These are phyloP conservation scores for Cucurbitaria berberidis DNA, from an alignment of 2,329 filamentous ascomycete genomes.

Conservation along the genomic window DNA sequence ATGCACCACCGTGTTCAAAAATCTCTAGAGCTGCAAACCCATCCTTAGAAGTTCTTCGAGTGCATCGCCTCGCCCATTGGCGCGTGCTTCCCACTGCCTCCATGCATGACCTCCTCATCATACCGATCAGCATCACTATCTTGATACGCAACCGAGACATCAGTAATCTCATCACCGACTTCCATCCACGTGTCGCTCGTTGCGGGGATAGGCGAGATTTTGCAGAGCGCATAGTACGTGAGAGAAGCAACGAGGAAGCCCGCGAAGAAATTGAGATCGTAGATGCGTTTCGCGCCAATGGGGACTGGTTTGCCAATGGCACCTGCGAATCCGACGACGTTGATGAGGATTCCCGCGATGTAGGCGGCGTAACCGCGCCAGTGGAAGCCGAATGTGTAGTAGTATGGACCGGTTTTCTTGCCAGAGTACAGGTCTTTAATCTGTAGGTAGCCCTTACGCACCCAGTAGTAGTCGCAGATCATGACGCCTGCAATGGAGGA, in stretches of 20 bases:
- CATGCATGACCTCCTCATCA: constrained; percentile 37
- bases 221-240: constrained; percentile 75
- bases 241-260: constrained; percentile 74
- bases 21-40: background rate
- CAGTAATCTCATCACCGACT: constrained; percentile 58
- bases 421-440: constrained; percentile 80
- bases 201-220: constrained; percentile 73
- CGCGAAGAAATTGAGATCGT: constrained; percentile 88
- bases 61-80: constrained; percentile 12
- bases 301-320: constrained; percentile 77
- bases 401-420: constrained; percentile 72
- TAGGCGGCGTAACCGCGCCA: constrained; percentile 87
- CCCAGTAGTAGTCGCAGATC: constrained; percentile 83
- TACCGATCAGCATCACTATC: constrained; percentile 34
- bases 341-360: constrained; percentile 82
- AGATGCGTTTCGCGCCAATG: constrained; percentile 80
- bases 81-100: constrained; percentile 16
- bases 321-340: constrained; percentile 89
- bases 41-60: constrained; percentile 16
- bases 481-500: constrained; percentile 93
- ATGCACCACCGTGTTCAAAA: background rate
- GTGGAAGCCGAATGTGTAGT: constrained; percentile 73
- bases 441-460: constrained; percentile 81
- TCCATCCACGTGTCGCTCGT: constrained; percentile 80
- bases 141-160: constrained; percentile 33